phyloP scores from a whole-genome alignment of 1,139 yeast species.

The Scheffersomyces stambukii region DNA sequence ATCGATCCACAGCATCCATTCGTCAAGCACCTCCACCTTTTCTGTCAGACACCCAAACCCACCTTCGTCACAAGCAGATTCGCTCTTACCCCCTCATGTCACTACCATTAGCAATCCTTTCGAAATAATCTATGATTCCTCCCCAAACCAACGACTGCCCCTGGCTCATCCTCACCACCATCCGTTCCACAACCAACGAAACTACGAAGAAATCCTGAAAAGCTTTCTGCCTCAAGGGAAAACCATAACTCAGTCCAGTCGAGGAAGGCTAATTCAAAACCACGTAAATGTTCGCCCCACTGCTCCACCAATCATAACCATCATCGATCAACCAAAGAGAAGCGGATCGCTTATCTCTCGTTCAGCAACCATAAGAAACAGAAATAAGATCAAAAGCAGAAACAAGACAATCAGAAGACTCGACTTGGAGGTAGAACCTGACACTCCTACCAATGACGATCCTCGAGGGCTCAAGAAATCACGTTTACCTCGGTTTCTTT shows the following conservation, averaged over 20 bases:
- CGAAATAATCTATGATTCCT: slow-evolving; percentile 15
- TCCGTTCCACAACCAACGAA: slow-evolving; percentile 6
- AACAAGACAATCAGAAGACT: slow-evolving; percentile 25
- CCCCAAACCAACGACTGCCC: slow-evolving; percentile 1
- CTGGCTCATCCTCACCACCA: slow-evolving; percentile 3
- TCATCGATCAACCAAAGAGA: slow-evolving; percentile 23
- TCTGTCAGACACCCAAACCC: no score
- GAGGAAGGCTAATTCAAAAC: no score
- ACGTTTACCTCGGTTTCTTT: slow-evolving; percentile 17
- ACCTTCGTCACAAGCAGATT: no score
- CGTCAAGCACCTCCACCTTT: no score
- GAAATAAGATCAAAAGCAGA: slow-evolving; percentile 27
- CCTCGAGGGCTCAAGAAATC: no score
- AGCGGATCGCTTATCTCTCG: slow-evolving; percentile 30
- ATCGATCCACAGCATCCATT: no score
- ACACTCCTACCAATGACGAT: slow-evolving; percentile 6
- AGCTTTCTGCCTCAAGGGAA: no score
- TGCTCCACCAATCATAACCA: slow-evolving; percentile 23
- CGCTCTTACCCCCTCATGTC: no score
- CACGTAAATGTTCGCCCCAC: no score
- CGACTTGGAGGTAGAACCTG: slow-evolving; percentile 13
- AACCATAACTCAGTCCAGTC: no score
- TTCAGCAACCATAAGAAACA: slow-evolving; percentile 27
- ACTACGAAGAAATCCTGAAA: slow-evolving; percentile 6
- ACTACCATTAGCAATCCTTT: slow-evolving; percentile 21